These are phyloP conservation scores for Flaveria ramosissima DNA, from an alignment of 129 eudicot species.

Conservation along the genomic window DNA sequence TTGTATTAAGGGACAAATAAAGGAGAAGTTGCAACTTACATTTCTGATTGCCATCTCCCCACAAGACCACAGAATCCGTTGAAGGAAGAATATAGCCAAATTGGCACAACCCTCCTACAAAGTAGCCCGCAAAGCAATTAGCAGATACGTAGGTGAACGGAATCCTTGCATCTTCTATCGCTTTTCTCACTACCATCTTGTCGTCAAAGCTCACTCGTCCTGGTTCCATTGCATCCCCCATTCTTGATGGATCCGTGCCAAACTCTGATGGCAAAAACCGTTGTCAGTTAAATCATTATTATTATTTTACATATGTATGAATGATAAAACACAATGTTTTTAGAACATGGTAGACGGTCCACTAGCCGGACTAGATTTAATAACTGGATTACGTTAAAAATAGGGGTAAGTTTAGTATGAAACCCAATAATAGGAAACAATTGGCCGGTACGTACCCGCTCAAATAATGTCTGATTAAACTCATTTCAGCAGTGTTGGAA, in stretches of 20 bases:
- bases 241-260: constrained; percentile 49
- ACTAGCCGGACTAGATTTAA: no score
- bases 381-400: no score
- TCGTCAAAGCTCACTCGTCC: constrained; percentile 52
- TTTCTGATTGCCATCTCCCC: constrained; percentile 58
- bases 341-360: no score
- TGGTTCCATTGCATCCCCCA: constrained; percentile 48
- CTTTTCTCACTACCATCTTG: constrained; percentile 48
- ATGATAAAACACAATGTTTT: no score
- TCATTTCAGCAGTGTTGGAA: no score
- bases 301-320: no score
- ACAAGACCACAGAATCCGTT: constrained; percentile 37
- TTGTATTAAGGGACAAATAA: no score
- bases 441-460: no score
- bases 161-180: constrained; percentile 44
- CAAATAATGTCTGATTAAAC: no score
- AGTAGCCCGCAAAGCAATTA: constrained; percentile 51
- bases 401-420: no score
- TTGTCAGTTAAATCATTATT: background rate
- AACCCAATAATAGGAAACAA: no score
- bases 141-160: constrained; percentile 48
- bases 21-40: no score
- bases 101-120: constrained; percentile 57
- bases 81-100: constrained; percentile 52
- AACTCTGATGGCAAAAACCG: constrained; percentile 55